Base-by-base conservation (phyloP, 257 asterid species). In the Nicotiana paniculata region DNA sequence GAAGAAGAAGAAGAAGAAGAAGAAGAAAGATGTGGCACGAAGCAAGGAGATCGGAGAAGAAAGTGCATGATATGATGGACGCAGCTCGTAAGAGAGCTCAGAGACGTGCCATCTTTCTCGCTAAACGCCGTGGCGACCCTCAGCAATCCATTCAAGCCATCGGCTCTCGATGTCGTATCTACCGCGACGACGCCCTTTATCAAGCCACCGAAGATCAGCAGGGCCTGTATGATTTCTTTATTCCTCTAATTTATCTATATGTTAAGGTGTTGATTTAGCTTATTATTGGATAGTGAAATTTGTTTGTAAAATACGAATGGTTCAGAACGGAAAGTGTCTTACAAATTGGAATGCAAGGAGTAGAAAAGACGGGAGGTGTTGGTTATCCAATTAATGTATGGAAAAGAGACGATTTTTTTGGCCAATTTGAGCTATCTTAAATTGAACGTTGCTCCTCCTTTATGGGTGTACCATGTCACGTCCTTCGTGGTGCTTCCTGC, bases 11-110 rank as follows among this genome's bases (percentile, higher is more conserved):
- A 48, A n/a, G 35, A 81, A 28, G 18, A 28, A 28, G 64, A 24
- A 17, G 77, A 48, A n/a, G 35, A 81, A 83, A 65, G n/a, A 96
- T 96, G 99, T 96, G 99, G 98, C 99, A 96, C 81, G 99, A 96
- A 77, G 99, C 99, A 26, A 90, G 99, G 83, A 86, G 90, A 85
- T 96, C 99, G 90, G 99, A 96, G 93, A 93, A 72, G 86, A 96
- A 96, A 87, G 99, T 96, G 77, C 99, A 96, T 88, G 99, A 94
- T 85, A 93, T 96, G 98, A 96, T 96, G 99, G 99, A 96, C 86
- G 99, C 99, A 33, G 98, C 98, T 72, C 95, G 99, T 70, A 96
- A 96, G 87, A 89, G 99, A 83, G 99, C 99, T 13, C 99, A 96
- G 91, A 92, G 99, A 21, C 94, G 98, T 17, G 97, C 98, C 81